Conservation (phyloP, 148 eudicot genomes). For the Tetragonia tetragonoides region DNA sequence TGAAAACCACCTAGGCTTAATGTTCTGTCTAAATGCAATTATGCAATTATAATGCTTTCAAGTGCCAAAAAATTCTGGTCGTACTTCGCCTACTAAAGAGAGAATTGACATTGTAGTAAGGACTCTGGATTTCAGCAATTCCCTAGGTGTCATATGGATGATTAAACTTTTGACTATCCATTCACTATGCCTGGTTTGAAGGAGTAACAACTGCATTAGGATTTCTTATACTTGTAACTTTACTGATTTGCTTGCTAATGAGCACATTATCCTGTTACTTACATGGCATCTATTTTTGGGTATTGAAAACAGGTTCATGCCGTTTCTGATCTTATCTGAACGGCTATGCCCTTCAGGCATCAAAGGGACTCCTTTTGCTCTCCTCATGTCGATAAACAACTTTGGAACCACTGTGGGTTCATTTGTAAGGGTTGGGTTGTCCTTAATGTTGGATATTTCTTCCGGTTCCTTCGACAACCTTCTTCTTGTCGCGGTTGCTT, state of each 20-base stretch:
- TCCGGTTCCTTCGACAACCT: constrained; percentile 93
- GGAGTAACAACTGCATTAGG: not conserved
- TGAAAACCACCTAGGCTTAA: no score
- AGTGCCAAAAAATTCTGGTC: no score
- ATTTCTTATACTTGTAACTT: not conserved
- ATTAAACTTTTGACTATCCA: no score
- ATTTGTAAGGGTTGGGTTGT: constrained; percentile 74
- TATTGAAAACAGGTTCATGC: constrained; percentile 78
- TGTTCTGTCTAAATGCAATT: no score
- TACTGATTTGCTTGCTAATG: not conserved
- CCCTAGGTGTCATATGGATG: no score
- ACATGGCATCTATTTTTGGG: not conserved
- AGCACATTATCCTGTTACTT: not conserved
- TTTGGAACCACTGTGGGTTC: constrained; percentile 76
- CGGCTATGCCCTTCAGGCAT: constrained; percentile 96
- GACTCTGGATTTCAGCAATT: no score
- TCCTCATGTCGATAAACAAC: constrained; percentile 96
- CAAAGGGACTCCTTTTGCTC: constrained; percentile 96
- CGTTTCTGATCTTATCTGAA: constrained; percentile 88
- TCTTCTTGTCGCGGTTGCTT: constrained; percentile 52
- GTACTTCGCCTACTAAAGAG: no score
- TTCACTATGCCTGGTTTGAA: not conserved
- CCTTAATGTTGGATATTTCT: constrained; percentile 76
- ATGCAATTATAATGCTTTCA: no score
- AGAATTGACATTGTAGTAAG: no score